Evolutionary conservation across 306 rosid genomes (phyloP).

Genomic region (Begonia peltatifolia): DNA sequence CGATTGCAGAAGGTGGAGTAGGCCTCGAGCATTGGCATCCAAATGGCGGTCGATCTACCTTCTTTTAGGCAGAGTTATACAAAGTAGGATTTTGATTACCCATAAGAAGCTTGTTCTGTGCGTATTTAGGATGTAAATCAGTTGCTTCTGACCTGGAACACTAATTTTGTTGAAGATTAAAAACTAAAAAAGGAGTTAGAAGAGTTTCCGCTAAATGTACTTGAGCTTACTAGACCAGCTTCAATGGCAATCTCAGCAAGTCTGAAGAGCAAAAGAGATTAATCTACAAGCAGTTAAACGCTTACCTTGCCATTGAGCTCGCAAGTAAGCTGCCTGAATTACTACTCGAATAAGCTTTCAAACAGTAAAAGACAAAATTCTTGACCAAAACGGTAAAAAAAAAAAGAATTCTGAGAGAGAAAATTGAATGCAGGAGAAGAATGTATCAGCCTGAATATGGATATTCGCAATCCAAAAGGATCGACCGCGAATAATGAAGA

Average conservation of each 20-base stretch:
- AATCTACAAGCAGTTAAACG: constrained; percentile 59
- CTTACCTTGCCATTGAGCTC: constrained; percentile 28
- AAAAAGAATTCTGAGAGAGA: neutral
- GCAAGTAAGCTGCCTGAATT: constrained; percentile 83
- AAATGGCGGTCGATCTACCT: no score
- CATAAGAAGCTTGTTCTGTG: no score
- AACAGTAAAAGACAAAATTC: neutral
- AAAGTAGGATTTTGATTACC: no score
- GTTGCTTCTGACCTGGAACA: no score
- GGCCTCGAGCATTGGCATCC: no score
- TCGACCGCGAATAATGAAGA: constrained; percentile 10
- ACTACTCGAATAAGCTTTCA: constrained; percentile 32
- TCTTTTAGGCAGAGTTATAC: no score
- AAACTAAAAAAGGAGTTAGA: neutral
- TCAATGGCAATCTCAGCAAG: constrained; percentile 68
- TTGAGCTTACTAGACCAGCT: constrained; percentile 89
- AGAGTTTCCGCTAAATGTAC: constrained; percentile 17
- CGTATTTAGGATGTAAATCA: no score
- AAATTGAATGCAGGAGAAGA: neutral
- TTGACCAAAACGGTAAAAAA: neutral
- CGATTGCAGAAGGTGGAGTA: no score
- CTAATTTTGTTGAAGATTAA: neutral
- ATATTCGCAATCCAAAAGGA: constrained; percentile 10
- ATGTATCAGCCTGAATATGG: constrained; percentile 24
- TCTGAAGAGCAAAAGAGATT: constrained; percentile 70